Evolutionary conservation across 1,284 basidiomycete species (phyloP), one percentile per base, ranked within the genome.

Genomic region (Garcileccinum viscosum): DNA sequence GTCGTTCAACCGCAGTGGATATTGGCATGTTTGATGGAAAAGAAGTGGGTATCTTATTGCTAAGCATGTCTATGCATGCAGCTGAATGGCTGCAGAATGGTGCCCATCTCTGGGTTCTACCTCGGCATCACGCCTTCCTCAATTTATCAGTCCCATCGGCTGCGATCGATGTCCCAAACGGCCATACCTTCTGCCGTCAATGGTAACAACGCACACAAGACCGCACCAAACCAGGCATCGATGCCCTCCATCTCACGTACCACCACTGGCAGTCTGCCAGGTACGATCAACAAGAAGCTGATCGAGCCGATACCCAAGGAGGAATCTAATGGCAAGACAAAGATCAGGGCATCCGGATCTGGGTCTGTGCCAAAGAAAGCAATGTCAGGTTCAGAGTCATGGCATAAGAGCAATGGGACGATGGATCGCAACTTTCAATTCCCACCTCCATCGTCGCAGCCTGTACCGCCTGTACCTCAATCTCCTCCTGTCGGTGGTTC

Each of bases 1-100:
- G 90, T 97, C 40, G 94, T 97, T 1, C 93, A 95, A 74, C 95
- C 95, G 1, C 90, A 93, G 53, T 97, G 96, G 95, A 88, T 97
- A 73, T 79, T 96, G 32, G 95, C 95, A 1, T 97, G 96, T 76
- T 89, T 93, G 64, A 79, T 87, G 0, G 93, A 95, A 77, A 91
- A 91, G 78, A 93, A 91, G 94, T 95, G 72, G 74, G 90, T 83
- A 27, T 4, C 19, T 30, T 35, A 66, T 35, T 33, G 60, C 32
- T n/a, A 19, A 7, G 56, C 9, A 9, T 3, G 5, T 67, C 3
- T 22, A 32, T 59, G 38, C 56, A 65, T 8, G 56, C 30, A 27
- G 37, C 59, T 68, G 42, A 47, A 27, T 60, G 40, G 64, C n/a
- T 37, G 0, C 74, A 96, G 95, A 78, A 95, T 96, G 88, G 88